Evolutionary conservation across 345 rosid genomes (phyloP).

Genomic region (Fremontodendron californicum): DNA sequence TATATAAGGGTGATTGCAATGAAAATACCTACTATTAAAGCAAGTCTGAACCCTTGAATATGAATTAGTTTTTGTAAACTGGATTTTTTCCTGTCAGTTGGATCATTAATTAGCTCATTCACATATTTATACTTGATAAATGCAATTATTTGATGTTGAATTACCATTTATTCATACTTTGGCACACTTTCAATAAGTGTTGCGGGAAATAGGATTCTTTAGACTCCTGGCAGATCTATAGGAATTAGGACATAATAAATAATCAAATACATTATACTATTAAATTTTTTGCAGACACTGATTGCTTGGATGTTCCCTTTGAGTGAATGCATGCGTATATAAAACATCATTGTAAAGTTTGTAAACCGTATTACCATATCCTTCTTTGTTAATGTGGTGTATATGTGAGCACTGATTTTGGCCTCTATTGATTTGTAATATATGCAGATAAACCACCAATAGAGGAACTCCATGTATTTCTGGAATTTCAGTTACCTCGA

Average conservation of each 20-base stretch:
- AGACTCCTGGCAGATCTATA: background rate
- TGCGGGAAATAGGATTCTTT: background rate
- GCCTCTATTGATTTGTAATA: background rate
- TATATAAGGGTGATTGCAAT: background rate
- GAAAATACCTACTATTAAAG: too few species aligned
- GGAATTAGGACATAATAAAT: background rate
- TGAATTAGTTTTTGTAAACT: background rate
- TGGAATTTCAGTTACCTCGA: constrained; percentile 92
- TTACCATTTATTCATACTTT: background rate
- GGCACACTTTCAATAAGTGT: background rate
- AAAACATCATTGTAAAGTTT: background rate
- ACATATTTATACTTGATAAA: background rate
- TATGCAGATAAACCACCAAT: constrained; percentile 81
- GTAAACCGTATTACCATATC: background rate
- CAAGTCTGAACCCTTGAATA: too few species aligned
- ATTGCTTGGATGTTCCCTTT: background rate
- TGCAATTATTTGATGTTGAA: background rate
- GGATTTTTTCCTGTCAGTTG: too few species aligned
- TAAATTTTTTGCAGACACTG: background rate
- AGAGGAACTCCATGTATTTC: constrained; percentile 83
- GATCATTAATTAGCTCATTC: too few species aligned
- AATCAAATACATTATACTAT: background rate
- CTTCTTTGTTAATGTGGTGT: background rate
- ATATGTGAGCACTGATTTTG: background rate
- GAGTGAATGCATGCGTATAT: background rate